Percentiles rank a stretch among this genome's conserved stretches.
phyloP scores from a whole-genome alignment of 1,284 basidiomycete species.

The Melampsora abietis-canadensis region DNA sequence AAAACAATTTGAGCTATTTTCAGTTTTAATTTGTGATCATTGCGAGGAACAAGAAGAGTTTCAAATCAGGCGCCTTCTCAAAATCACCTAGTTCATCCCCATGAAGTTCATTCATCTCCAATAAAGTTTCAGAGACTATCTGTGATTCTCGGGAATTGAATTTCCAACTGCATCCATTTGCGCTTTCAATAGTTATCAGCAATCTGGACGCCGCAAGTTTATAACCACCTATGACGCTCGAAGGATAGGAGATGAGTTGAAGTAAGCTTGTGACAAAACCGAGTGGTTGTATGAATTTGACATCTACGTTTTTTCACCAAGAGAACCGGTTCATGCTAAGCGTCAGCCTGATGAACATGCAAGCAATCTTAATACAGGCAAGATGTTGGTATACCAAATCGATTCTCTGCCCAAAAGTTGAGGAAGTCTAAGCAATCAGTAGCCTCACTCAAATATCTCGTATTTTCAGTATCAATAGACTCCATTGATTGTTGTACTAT shows the following conservation, averaged over 20 bases:
- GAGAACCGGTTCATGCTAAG: background rate
- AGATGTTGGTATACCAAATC: background rate
- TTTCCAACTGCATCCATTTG: background rate
- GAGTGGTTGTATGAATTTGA: background rate
- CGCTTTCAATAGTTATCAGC: background rate
- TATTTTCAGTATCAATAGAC: background rate
- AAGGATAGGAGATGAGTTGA: background rate
- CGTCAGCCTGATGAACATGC: background rate
- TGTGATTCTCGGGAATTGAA: background rate
- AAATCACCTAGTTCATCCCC: background rate
- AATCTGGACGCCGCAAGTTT: background rate
- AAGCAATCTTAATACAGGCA: background rate
- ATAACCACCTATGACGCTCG: background rate
- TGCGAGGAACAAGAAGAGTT: background rate
- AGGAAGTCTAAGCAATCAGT: background rate
- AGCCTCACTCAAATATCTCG: background rate
- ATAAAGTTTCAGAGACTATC: background rate
- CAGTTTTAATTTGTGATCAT: background rate
- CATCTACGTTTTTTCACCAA: background rate
- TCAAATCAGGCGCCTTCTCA: background rate
- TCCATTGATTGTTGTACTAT: background rate
- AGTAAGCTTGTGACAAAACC: constrained; percentile 8
- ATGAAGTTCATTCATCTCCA: background rate
- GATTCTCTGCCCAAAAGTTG: background rate
- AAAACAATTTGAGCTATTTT: background rate